phyloP scores from a whole-genome alignment of 129 eudicot genomes.

The Helianthus annuus region HanXRQr2.0-SUNRISE NC_035448.2:6500609-6501108 shows the following conservation, averaged over 20 bases:
- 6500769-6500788: constrained; percentile 27
- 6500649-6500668: constrained; percentile 50
- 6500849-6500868: constrained; percentile 32
- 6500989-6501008: too few species aligned
- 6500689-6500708: constrained; percentile 29
- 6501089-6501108: constrained; percentile 40
- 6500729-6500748: constrained; percentile 48
- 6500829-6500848: constrained; percentile 43
- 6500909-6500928: constrained; percentile 27
- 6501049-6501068: constrained; percentile 28
- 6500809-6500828: constrained; percentile 38
- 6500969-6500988: neutral
- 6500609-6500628: constrained; percentile 36
- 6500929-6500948: neutral
- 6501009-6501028: too few species aligned
- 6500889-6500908: constrained; percentile 49
- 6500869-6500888: constrained; percentile 36
- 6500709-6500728: constrained; percentile 28
- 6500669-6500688: constrained; percentile 40
- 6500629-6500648: constrained; percentile 27
- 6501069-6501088: constrained; percentile 39
- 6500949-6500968: neutral
- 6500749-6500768: constrained; percentile 23
- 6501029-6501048: neutral
- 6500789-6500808: constrained; percentile 37